Evolutionary conservation across 2,329 filamentous ascomycete genomes (phyloP), one percentile per base, ranked within the genome.

Genomic region (Trichoderma polysporum): DNA sequence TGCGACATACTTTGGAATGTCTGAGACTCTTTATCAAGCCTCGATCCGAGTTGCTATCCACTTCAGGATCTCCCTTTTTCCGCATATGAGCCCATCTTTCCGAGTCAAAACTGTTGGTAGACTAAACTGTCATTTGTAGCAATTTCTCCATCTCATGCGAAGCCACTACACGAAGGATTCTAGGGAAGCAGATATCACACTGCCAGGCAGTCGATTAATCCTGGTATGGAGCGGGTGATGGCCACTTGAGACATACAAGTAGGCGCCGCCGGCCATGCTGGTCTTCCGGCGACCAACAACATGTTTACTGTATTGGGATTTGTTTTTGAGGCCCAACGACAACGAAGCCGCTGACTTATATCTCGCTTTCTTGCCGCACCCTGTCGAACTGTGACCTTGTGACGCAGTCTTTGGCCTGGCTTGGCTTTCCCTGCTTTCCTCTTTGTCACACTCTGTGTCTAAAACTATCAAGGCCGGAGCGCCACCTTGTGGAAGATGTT

Each of bases 321-420:
- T 27, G n/a, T n/a, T 25, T 15, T 64, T 33, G 50, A 64, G 27
- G 61, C 37, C 61, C 61, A 64, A 64, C 61, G 41, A 27, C 35
- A 41, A 19, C 25, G 47, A 35, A 25, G 2, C 22, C 9, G 33
- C 52, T 53, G 25, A 5, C 9, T 47, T 37, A 56, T 45, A 56
- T 37, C 61, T 64, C 50, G 61, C 61, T 64, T 47, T 37, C 61
- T 56, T 64, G 17, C 49, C 37, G 37, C 37, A 54, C 61, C 61
- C 61, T 64, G 61, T 63, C 49, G 61, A n/a, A 64, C 27, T 64
- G 61, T 47, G 49, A 35, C 50, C 61, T 54, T 56, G 61, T 56
- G 61, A 64, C 49, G 49, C 59, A 63, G 49, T 53, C 9, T 45
- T 35, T 41, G 15, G 37, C 49, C 37, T 49, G 29, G 39, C 58